Evolutionary conservation across 2,329 filamentous ascomycete species (phyloP), one percentile per base, ranked within the genome.

Genomic region (Venturia asperata): DNA sequence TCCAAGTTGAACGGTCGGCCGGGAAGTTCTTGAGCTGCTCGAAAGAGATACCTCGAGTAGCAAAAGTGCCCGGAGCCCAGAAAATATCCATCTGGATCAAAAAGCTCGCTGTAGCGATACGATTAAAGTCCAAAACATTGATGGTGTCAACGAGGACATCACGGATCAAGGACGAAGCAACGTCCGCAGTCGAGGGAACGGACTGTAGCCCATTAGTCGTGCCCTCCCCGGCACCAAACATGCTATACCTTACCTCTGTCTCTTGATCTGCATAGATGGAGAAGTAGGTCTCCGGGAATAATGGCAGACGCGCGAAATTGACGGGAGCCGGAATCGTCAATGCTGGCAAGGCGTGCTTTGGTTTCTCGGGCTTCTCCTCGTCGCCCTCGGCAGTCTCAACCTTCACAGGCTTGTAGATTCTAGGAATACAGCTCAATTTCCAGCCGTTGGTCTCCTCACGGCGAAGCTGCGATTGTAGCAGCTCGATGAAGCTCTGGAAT

Each of bases 31-130:
- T 85, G 61, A 99, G 84, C 72, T 92, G 89, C 75, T 99, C 94
- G 72, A 96, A 97, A 0, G 92, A 87, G 1, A 91, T 97, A 0
- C 91, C 92, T 66, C 94, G 88, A 78, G 96, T 96, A 66, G 96
- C 87, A 75, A 99, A 99, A 1, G 91, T 97, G 64, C 87, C 85
- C 11, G 90, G 86, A 0, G 92, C 85, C 79, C 96, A 99, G 77
- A 94, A 99, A 76, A 90, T 95, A 75, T 99, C 94, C 43, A 97
- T 82, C 71, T 97, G 92, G 71, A 97, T 96, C 43, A 99, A 80
- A 71, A 91, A 94, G 66, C 92, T 91, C 47, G 94, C 93, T 0
- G 90, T 88, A 42, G 87, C 84, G 70, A 92, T 90, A 67, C 94
- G 88, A 76, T 97, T 99, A 79, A 91, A 96, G 77, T 97, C 86